phyloP scores from a whole-genome alignment of 306 rosid species.

The Calophaca sinica region DNA sequence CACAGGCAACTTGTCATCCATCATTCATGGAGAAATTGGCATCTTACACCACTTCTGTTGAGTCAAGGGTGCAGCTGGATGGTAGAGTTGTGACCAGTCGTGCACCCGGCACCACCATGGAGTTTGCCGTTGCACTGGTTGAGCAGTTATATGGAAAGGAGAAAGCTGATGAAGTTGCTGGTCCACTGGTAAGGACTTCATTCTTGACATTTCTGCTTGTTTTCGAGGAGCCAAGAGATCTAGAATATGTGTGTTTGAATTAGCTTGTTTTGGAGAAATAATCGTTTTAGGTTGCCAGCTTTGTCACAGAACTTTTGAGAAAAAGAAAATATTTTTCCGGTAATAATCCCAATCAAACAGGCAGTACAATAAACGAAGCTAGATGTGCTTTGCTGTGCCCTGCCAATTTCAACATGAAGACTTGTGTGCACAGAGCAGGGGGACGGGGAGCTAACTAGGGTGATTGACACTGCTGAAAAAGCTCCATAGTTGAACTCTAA shows the following conservation, averaged over 20 bases:
- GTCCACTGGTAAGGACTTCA: constrained; percentile 71
- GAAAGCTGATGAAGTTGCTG: constrained; percentile 84
- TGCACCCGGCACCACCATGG: constrained; percentile 95
- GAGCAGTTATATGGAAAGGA: constrained; percentile 90
- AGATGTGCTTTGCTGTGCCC: too few species aligned
- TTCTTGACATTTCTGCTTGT: constrained; percentile 21
- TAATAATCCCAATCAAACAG: too few species aligned
- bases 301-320: too few species aligned
- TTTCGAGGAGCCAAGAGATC: constrained; percentile 3
- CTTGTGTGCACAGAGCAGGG: too few species aligned
- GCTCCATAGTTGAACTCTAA: too few species aligned
- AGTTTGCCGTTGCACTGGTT: constrained; percentile 71
- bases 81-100: constrained; percentile 85
- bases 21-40: constrained; percentile 80
- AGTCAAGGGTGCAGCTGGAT: constrained; percentile 89
- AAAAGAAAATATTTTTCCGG: too few species aligned
- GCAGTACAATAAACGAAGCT: too few species aligned
- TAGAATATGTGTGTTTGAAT: neutral
- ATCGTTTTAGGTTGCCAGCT: too few species aligned
- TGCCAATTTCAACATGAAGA: too few species aligned
- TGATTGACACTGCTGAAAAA: too few species aligned
- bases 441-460: too few species aligned
- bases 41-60: constrained; percentile 68
- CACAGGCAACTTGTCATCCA: constrained; percentile 88
- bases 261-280: constrained; percentile 1